Evolutionary conservation across 805 yeast species (phyloP).

Genomic region (Torulaspora delbrueckii): DNA sequence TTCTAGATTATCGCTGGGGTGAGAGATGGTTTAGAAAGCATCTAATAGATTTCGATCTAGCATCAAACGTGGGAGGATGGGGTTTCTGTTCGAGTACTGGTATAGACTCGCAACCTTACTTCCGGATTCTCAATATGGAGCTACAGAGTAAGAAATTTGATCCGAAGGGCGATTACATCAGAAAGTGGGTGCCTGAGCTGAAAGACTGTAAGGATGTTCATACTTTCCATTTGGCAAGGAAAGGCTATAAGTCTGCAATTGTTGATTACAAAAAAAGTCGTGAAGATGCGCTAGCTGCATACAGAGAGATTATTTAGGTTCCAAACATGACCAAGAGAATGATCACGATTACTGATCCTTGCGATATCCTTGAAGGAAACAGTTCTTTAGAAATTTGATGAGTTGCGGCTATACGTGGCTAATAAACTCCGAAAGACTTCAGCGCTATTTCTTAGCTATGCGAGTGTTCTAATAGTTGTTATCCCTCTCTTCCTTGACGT

Average conservation of each 20-base stretch:
- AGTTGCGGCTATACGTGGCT: no score
- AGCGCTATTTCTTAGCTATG: no score
- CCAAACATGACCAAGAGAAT: no score
- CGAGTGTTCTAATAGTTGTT: no score
- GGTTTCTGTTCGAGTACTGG: conserved; percentile 51
- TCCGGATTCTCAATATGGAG: conserved; percentile 50
- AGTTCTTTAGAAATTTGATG: no score
- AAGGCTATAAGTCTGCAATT: conserved; percentile 43
- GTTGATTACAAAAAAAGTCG: conserved; percentile 41
- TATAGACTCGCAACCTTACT: conserved; percentile 53
- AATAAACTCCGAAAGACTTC: no score
- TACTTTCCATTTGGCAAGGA: conserved; percentile 27
- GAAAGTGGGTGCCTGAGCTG: conserved; percentile 49
- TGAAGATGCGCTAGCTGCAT: conserved; percentile 41
- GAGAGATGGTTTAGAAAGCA: conserved; percentile 47
- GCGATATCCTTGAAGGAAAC: no score
- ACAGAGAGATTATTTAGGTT: conserved; percentile 10
- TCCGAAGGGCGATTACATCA: conserved; percentile 43
- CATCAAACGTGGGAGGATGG: conserved; percentile 58
- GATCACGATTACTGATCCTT: no score
- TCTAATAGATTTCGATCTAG: conserved; percentile 49
- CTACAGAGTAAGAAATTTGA: conserved; percentile 48
- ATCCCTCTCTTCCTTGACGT: no score
- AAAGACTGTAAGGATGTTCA: conserved; percentile 25
- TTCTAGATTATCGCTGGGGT: conserved; percentile 54